Conservation (phyloP, 805 yeast species). For the Ogataea glucozyma region DNA sequence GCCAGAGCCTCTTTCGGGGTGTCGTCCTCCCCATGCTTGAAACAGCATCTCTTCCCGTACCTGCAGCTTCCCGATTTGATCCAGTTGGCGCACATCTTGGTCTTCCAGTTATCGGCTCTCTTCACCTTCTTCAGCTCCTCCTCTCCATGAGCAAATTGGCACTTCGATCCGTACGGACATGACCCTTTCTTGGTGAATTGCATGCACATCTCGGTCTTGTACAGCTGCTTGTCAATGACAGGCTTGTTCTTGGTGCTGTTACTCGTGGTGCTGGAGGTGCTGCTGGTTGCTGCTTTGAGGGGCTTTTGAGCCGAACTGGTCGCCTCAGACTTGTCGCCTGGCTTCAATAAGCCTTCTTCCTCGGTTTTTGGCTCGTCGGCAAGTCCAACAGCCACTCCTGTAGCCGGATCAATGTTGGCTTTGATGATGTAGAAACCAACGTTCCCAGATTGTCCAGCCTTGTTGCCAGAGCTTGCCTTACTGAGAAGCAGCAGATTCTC, state of each 20-base stretch:
- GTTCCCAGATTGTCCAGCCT: not conserved
- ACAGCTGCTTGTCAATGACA: conserved; percentile 53
- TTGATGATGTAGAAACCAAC: conserved; percentile 12
- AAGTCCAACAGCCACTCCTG: conserved; percentile 3
- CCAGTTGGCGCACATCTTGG: conserved; percentile 92
- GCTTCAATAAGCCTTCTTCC: not conserved
- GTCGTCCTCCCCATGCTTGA: conserved; percentile 66
- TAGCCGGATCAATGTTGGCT: conserved; percentile 9
- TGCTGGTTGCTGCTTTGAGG: not conserved
- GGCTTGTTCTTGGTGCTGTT: conserved; percentile 19
- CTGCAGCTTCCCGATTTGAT: conserved; percentile 76
- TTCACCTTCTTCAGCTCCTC: conserved; percentile 71
- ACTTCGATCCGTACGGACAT: conserved; percentile 88
- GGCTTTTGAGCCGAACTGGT: not conserved
- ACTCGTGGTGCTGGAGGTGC: conserved; percentile 4
- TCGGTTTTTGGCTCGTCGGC: conserved; percentile 1
- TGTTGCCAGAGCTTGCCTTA: conserved; percentile 3
- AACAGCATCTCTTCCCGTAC: conserved; percentile 89
- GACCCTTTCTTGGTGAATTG: conserved; percentile 66
- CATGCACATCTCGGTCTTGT: conserved; percentile 89
- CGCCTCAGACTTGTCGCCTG: not conserved
- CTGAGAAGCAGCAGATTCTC: conserved; percentile 37
- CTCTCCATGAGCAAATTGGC: conserved; percentile 93
- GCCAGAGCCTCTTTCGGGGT: conserved; percentile 5
- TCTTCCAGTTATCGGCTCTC: conserved; percentile 82